Evolutionary conservation across 352 stramenopile species (phyloP).

Genomic region (Phytophthora pistaciae): DNA sequence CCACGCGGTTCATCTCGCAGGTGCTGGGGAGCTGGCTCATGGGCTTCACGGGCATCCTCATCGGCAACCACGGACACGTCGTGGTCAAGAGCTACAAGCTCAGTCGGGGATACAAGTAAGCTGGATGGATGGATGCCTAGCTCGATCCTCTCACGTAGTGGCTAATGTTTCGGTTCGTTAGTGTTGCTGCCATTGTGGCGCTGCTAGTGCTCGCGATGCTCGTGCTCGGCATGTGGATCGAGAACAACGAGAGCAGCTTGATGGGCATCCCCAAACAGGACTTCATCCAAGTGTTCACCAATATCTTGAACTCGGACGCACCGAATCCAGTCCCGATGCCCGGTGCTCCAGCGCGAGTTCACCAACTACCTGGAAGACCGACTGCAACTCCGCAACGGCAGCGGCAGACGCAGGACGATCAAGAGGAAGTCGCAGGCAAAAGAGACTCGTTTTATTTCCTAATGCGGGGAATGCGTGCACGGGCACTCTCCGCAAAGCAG

Average conservation of each 20-base stretch:
- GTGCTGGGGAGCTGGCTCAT: slow-evolving; percentile 71
- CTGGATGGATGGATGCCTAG: neutral
- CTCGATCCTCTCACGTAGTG: neutral
- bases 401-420: slow-evolving; percentile 9
- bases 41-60: slow-evolving; percentile 57
- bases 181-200: slow-evolving; percentile 52
- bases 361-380: slow-evolving; percentile 13
- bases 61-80: slow-evolving; percentile 69
- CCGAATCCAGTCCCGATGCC: slow-evolving; percentile 10
- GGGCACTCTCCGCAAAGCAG: slow-evolving; percentile 20
- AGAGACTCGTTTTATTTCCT: slow-evolving; percentile 88
- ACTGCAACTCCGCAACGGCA: neutral
- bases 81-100: slow-evolving; percentile 59
- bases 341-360: slow-evolving; percentile 13
- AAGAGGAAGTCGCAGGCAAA: slow-evolving; percentile 51
- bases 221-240: slow-evolving; percentile 70
- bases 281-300: slow-evolving; percentile 68
- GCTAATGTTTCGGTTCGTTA: neutral
- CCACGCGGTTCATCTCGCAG: slow-evolving; percentile 62
- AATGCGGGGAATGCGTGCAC: slow-evolving; percentile 57
- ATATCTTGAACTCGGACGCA: slow-evolving; percentile 65
- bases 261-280: slow-evolving; percentile 69
- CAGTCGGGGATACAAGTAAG: slow-evolving; percentile 56
- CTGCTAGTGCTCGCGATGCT: slow-evolving; percentile 60
- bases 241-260: slow-evolving; percentile 81